Conservation (phyloP, 192 early-diverging fungal species). For the Linnemannia elongata region DNA sequence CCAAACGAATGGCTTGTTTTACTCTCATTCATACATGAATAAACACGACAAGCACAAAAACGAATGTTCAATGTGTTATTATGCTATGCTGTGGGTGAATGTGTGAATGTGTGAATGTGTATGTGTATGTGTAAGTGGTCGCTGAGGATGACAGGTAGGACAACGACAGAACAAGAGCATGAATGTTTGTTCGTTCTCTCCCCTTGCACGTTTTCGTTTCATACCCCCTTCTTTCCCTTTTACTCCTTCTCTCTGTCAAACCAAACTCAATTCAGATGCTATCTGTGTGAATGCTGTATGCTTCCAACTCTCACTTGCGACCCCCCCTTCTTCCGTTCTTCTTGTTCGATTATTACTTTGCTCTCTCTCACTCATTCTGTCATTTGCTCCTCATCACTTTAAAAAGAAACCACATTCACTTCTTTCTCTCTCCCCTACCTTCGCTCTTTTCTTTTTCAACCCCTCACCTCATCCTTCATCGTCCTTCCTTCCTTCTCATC, state of each 20-base stretch:
- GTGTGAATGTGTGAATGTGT: neutral
- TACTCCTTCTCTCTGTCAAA: neutral
- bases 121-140: neutral
- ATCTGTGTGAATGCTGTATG: too few relatives aligned
- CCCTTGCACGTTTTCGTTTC: neutral
- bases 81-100: neutral
- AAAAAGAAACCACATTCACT: neutral
- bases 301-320: too few relatives aligned
- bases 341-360: neutral
- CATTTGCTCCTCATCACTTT: constrained; percentile 1
- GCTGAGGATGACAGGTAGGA: neutral
- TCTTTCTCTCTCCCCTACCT: neutral
- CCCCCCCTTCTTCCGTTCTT: neutral
- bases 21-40: neutral
- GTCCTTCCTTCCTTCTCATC: constrained; percentile 2
- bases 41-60: neutral
- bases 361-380: neutral
- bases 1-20: neutral
- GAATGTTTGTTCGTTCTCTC: neutral
- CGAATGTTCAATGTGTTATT: neutral
- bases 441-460: neutral
- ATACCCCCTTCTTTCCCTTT: neutral
- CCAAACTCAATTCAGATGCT: too few relatives aligned
- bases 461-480: neutral
- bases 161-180: neutral